Conservation (phyloP, 345 rosid genomes). For the Punica granatum region DNA sequence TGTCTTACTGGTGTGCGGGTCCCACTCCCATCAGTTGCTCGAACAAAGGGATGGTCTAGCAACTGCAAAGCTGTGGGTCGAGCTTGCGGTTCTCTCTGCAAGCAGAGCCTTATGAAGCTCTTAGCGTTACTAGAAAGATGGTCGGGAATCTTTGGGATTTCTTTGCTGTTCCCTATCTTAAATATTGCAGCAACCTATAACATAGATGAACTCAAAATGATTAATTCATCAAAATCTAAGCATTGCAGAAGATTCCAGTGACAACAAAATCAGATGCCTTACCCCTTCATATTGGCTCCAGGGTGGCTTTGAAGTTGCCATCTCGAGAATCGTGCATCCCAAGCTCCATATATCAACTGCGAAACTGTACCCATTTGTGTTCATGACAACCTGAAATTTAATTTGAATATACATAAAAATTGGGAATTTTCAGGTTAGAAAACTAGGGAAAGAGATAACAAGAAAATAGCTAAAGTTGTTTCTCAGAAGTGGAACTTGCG, state of each 20-base stretch:
- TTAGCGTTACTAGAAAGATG: slow-evolving; percentile 86
- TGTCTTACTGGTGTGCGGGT: slow-evolving; percentile 56
- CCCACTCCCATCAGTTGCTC: slow-evolving; percentile 81
- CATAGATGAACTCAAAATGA: slow-evolving; percentile 18
- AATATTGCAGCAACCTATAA: slow-evolving; percentile 94
- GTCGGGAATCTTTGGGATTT: slow-evolving; percentile 85
- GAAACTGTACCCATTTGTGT: slow-evolving; percentile 73
- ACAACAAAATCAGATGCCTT: slow-evolving; percentile 7
- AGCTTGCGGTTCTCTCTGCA: slow-evolving; percentile 74
- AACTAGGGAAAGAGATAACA: background rate
- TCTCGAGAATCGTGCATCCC: slow-evolving; percentile 97
- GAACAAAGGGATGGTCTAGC: slow-evolving; percentile 72
- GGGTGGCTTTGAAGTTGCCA: slow-evolving; percentile 96
- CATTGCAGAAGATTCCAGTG: background rate
- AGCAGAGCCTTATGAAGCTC: slow-evolving; percentile 64
- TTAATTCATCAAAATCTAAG: background rate
- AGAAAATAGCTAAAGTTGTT: background rate
- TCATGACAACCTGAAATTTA: slow-evolving; percentile 75
- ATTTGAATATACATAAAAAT: slow-evolving; percentile 5
- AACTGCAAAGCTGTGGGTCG: slow-evolving; percentile 76
- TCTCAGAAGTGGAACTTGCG: background rate
- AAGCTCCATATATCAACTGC: slow-evolving; percentile 96
- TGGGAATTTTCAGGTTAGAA: background rate
- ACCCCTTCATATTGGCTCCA: slow-evolving; percentile 99
- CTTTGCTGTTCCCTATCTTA: slow-evolving; percentile 95